A percentile compares a stretch with the other conserved stretches of the same genome.
Evolutionary conservation across 139 green algal genomes (phyloP).

Genomic region (Chara braunii): DNA sequence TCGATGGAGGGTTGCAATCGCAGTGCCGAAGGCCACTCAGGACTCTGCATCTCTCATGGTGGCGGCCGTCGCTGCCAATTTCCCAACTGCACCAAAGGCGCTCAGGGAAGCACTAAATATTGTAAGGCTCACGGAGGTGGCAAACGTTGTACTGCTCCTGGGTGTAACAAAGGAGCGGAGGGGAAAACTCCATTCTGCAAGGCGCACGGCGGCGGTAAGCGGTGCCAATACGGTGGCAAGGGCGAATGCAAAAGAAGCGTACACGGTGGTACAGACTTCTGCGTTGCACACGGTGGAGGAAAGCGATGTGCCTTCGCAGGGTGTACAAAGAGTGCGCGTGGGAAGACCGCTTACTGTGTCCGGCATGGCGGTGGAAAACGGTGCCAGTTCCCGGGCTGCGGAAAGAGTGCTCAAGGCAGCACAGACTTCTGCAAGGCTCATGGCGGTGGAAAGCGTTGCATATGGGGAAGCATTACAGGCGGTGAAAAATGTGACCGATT

Average conservation of each 20-base stretch:
- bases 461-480: background rate
- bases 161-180: constrained; percentile 6
- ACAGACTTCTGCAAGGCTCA: constrained; percentile 32
- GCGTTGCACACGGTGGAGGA: constrained; percentile 25
- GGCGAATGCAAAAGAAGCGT: constrained; percentile 16
- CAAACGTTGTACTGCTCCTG: background rate
- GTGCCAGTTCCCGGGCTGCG: constrained; percentile 2
- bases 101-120: background rate
- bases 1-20: constrained; percentile 2
- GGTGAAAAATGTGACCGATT: background rate
- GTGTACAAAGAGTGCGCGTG: constrained; percentile 26
- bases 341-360: constrained; percentile 26
- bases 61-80: constrained; percentile 18
- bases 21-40: constrained; percentile 8
- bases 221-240: constrained; percentile 16
- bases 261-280: constrained; percentile 18
- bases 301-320: constrained; percentile 4
- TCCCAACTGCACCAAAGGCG: constrained; percentile 7
- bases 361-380: constrained; percentile 23
- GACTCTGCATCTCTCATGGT: constrained; percentile 25
- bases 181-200: constrained; percentile 21
- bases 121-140: constrained; percentile 2
- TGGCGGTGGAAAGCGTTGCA: constrained; percentile 15
- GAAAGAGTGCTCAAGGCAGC: constrained; percentile 28
- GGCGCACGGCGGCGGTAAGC: constrained; percentile 28